Percentiles rank a stretch among this genome's conserved stretches.
Conservation (phyloP, 2,329 filamentous ascomycete genomes). For the Xylariomycetidae sp. region DNA sequence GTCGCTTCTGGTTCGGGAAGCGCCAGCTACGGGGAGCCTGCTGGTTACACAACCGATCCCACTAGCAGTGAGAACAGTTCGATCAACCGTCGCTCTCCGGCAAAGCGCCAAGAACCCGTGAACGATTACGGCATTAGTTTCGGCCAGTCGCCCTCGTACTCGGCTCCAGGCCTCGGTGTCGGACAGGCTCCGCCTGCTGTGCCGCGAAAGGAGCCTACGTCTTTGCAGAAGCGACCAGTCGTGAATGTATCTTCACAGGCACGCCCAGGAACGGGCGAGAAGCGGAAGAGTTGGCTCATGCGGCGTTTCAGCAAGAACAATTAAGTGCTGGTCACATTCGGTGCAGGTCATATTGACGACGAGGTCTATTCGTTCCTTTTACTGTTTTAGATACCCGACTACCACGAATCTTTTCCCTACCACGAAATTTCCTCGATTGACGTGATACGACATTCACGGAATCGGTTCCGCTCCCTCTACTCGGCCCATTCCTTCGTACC, state of each 20-base stretch:
- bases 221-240: no score
- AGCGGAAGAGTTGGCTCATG: constrained; percentile 87
- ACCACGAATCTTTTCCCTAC: constrained; percentile 4
- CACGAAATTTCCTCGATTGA: constrained; percentile 2
- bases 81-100: constrained; percentile 63
- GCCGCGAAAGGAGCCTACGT: constrained; percentile 30
- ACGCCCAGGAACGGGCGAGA: constrained; percentile 45
- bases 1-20: constrained; percentile 69
- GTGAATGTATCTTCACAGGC: constrained; percentile 22
- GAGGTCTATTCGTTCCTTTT: constrained; percentile 10
- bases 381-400: constrained; percentile 14
- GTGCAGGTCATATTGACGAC: no score
- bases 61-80: constrained; percentile 88
- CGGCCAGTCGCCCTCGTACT: constrained; percentile 36
- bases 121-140: constrained; percentile 63
- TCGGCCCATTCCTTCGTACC: no score
- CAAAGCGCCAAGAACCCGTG: constrained; percentile 46
- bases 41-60: constrained; percentile 78
- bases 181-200: constrained; percentile 22
- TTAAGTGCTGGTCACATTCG: no score
- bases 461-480: no score
- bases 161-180: constrained; percentile 32
- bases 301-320: constrained; percentile 66
- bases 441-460: no score
- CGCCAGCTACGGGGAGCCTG: constrained; percentile 66